Conservation (phyloP, 345 rosid genomes). For the Eucalyptus tenuipes region DNA sequence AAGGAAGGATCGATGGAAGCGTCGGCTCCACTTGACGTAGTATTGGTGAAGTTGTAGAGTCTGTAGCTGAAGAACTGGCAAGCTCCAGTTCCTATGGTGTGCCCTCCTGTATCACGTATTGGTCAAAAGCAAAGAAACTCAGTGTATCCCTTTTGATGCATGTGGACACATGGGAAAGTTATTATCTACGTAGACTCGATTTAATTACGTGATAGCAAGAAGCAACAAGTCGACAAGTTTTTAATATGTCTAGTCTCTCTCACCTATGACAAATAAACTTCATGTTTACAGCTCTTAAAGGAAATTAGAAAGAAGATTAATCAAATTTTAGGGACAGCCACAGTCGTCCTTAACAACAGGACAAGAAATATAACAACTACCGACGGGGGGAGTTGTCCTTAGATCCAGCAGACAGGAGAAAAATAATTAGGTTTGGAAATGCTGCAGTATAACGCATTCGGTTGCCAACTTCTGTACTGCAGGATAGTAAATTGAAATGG, state of each 20-base stretch:
- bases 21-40: slow-evolving; percentile 16
- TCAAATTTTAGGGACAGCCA: neutral
- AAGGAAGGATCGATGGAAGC: slow-evolving; percentile 27
- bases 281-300: too few relatives aligned
- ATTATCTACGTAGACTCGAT: too few relatives aligned
- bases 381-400: too few relatives aligned
- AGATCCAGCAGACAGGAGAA: neutral
- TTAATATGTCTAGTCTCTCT: too few relatives aligned
- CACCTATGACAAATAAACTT: too few relatives aligned
- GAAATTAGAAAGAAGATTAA: neutral
- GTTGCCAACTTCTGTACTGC: neutral
- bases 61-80: slow-evolving; percentile 35
- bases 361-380: too few relatives aligned
- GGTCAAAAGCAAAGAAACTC: neutral
- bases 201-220: too few relatives aligned
- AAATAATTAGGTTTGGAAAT: neutral
- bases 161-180: too few relatives aligned
- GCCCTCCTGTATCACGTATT: slow-evolving; percentile 22
- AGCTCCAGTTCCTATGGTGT: slow-evolving; percentile 51
- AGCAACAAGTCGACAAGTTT: too few relatives aligned
- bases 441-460: neutral
- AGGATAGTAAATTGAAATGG: neutral
- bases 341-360: neutral
- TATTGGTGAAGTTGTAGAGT: slow-evolving; percentile 28
- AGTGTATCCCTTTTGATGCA: neutral